Evolutionary conservation across 1,139 yeast species (phyloP).

Genomic region (Protomyces macrosporus): DNA sequence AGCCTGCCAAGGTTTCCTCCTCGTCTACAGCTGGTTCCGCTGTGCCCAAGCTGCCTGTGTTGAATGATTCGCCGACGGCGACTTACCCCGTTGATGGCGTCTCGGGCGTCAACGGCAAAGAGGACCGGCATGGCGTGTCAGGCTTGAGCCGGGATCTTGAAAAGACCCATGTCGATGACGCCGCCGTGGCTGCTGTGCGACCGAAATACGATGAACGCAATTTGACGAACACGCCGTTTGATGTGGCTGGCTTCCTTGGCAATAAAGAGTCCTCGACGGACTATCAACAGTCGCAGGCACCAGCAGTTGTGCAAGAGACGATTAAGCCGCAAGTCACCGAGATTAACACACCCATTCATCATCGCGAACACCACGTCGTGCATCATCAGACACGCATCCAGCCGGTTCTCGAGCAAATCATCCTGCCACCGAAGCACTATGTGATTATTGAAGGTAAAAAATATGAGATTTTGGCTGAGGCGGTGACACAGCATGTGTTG

Average conservation of each 20-base stretch:
- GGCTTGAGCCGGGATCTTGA: constrained; percentile 1
- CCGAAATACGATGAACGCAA: constrained; percentile 2
- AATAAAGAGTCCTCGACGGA: constrained; percentile 5
- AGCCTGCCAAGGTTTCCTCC: neutral
- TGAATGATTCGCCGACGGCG: neutral
- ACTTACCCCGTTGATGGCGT: constrained; percentile 16
- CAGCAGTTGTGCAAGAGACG: constrained; percentile 20
- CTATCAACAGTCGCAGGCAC: neutral
- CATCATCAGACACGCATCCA: constrained; percentile 23
- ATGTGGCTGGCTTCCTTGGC: constrained; percentile 13
- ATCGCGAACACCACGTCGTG: constrained; percentile 22
- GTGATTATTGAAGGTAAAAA: constrained; percentile 23
- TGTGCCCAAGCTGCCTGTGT: neutral
- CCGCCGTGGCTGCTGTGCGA: neutral
- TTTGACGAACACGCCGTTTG: constrained; percentile 13
- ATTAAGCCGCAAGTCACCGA: neutral
- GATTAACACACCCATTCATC: constrained; percentile 5
- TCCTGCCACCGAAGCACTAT: constrained; percentile 19
- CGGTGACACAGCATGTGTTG: constrained; percentile 20
- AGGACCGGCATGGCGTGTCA: neutral
- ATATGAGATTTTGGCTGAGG: constrained; percentile 16
- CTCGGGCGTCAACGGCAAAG: neutral
- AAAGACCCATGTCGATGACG: neutral
- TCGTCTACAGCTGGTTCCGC: neutral
- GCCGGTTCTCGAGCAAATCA: constrained; percentile 21